Base-by-base conservation (phyloP, 108 stramenopile species). In the Pseudonitzschia pungens region DNA sequence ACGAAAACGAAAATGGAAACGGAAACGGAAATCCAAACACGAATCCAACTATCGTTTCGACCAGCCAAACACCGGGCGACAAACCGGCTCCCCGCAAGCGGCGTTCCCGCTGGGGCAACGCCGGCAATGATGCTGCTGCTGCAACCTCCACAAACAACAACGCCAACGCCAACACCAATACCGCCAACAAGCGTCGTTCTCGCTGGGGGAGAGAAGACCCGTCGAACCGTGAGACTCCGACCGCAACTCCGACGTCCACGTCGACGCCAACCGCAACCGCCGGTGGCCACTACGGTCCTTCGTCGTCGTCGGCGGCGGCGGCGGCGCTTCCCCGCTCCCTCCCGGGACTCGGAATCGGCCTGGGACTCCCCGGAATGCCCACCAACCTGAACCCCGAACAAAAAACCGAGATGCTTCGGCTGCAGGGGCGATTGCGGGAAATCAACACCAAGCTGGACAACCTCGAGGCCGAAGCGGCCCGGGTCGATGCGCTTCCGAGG, bases 401-500 rank as follows among this genome's bases (percentile, higher is more conserved):
- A 51, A 75, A 79, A 52, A 40, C 72, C 2, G 76, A 86, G 65
- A 68, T 86, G 60, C 10, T 16, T 9, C 44, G 42, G 7, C 77
- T 84, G 20, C 91, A 92, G 78, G 42, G 70, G 24, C 82, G 84
- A 2, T 71, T 91, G 11, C 86, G 91, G 26, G 76, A 70, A 45
- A 81, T 87, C 54, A 94, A 94, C 66, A 72, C 77, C 14, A 78
- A 82, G 22, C 71, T 96, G 22, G 65, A 83, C 28, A 87, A 86
- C 70, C 66, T 93, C 40, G 89, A 92, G 45, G 31, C 60, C 26
- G 92, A 93, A 71, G 89, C 92, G 11, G 77, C 83, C 11, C 71
- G 92, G 14, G 87, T 93, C 28, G 91, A 93, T 70, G 85, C 89
- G 16, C 75, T 96, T 27, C 92, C 91, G 5, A 74, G 87, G 24